Base-by-base conservation (phyloP, 176 grass and related monocot species). In the Oryza australiensis region DNA sequence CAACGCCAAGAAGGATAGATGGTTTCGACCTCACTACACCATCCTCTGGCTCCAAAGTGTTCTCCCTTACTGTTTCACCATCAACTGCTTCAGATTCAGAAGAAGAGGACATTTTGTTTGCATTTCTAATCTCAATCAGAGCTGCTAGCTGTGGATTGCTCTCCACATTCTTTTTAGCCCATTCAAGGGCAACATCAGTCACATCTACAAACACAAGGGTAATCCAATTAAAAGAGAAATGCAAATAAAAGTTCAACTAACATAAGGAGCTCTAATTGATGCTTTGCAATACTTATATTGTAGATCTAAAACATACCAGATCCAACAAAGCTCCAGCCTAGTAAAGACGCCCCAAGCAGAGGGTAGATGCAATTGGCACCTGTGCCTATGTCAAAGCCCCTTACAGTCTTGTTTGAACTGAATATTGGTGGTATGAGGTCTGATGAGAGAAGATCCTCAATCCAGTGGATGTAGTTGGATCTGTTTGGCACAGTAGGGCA, bases 341-440 rank as follows among this genome's bases (percentile, higher is more conserved):
- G 70, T 70, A 97, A 80, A 63, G 93, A 99, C 71, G 96, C 93
- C 28, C 96, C 96, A 7, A 99, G 87, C 26, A 99, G 89, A 77
- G 96, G 96, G 32, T 99, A 99, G 68, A 99, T 95, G 87, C 96
- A 93, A 79, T 95, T 98, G 51, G 92, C 95, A 77, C 92, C 92
- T 10, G 92, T 91, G 55, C 95, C 92, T 79, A 98, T 95, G 82
- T 98, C 95, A 79, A 95, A 91, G 24, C 92, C 95, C 62, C 55
- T 87, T 33, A 99, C 83, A 13, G 53, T 87, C 86, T 68, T 86
- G 71, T 69, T 80, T 51, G 92, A 86, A 64, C 24, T 73, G 37
- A 84, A 70, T 74, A 70, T 77, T 76, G 75, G 43, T 67, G 93
- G 96, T 81, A 93, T 93, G 68, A 95, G 82, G 68, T 90, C 27